phyloP scores from a whole-genome alignment of 164 flowering plant genomes.

The Magnolia changhungtana region DNA sequence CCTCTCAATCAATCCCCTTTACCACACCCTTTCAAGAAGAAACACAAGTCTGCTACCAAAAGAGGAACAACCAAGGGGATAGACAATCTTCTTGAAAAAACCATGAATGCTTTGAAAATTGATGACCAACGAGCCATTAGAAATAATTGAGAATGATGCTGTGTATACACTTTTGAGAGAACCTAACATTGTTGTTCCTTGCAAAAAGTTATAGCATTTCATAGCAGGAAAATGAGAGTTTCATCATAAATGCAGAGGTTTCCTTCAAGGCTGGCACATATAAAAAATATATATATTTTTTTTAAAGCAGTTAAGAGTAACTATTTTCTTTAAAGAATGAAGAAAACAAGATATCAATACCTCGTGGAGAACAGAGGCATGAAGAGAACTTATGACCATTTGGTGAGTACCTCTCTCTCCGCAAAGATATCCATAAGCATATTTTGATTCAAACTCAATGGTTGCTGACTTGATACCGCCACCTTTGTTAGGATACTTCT shows the following conservation, averaged over 20 bases:
- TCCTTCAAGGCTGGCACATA: neutral
- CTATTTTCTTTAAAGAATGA: neutral
- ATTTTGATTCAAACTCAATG: constrained; percentile 72
- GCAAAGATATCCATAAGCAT: constrained; percentile 73
- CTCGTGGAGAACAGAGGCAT: constrained; percentile 36
- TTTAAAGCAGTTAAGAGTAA: neutral
- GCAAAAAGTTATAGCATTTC: no score
- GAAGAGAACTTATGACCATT: constrained; percentile 31
- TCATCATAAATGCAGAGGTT: neutral
- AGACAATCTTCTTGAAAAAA: no score
- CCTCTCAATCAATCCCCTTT: no score
- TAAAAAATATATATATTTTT: neutral
- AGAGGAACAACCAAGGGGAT: no score
- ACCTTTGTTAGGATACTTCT: constrained; percentile 35
- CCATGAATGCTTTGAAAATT: no score
- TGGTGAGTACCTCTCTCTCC: constrained; percentile 80
- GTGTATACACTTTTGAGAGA: no score
- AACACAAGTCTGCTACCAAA: no score
- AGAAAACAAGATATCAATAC: constrained; percentile 26
- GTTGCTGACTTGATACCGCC: constrained; percentile 61
- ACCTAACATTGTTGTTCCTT: no score
- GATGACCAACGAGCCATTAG: no score
- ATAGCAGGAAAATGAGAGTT: no score
- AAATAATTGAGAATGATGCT: no score
- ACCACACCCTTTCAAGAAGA: no score